Percentiles rank a stretch among this genome's conserved stretches.
Evolutionary conservation across 352 stramenopile genomes (phyloP).

Genomic region (Pythium utonaiense): DNA sequence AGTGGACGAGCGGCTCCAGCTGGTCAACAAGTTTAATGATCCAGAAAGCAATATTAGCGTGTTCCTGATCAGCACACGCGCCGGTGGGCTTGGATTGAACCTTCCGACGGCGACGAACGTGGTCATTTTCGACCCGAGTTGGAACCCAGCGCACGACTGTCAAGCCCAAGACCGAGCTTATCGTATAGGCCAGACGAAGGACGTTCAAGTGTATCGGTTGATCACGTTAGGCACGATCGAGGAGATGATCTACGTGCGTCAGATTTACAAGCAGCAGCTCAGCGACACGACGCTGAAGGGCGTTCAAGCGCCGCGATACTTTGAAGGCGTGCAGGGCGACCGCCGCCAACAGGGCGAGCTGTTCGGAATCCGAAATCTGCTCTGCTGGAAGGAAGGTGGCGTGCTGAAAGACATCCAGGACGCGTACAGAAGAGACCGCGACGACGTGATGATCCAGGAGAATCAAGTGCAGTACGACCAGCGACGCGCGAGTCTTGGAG

Average conservation of each 20-base stretch:
- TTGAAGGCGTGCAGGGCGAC: constrained; percentile 78
- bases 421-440: constrained; percentile 46
- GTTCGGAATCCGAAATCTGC: constrained; percentile 73
- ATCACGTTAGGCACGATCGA: constrained; percentile 85
- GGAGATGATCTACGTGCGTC: constrained; percentile 86
- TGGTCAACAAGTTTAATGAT: constrained; percentile 75
- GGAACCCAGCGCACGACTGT: constrained; percentile 84
- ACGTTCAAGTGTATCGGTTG: constrained; percentile 82
- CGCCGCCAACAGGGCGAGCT: constrained; percentile 68
- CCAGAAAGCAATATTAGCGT: constrained; percentile 49
- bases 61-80: constrained; percentile 77
- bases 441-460: constrained; percentile 53
- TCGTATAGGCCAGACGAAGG: constrained; percentile 81
- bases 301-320: constrained; percentile 62
- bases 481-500: neutral
- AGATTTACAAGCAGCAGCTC: constrained; percentile 88
- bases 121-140: constrained; percentile 85
- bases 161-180: constrained; percentile 84
- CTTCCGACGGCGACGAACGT: constrained; percentile 80
- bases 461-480: constrained; percentile 51
- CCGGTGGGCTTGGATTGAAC: constrained; percentile 74
- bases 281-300: constrained; percentile 79
- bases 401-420: constrained; percentile 79
- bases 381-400: constrained; percentile 69
- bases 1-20: constrained; percentile 65